Conservation (phyloP, 108 stramenopile genomes). For the Cylindrotheca fusiformis region DNA sequence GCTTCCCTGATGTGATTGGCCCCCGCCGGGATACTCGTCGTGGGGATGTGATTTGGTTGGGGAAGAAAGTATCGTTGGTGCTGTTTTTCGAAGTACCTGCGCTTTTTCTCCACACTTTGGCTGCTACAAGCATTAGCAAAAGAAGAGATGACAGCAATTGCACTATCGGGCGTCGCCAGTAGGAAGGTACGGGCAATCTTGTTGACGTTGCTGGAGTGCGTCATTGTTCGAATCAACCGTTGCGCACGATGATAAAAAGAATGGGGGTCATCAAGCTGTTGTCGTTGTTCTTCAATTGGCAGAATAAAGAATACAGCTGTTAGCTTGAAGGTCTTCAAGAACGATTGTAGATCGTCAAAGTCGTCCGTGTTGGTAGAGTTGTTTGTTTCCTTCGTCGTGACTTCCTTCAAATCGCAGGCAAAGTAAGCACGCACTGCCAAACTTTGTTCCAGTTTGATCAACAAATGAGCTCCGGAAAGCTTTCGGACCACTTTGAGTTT, state of each 20-base stretch:
- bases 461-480: constrained; percentile 20
- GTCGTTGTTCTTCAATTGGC: not conserved
- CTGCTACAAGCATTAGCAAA: not conserved
- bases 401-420: constrained; percentile 6
- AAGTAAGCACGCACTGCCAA: constrained; percentile 16
- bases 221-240: not conserved
- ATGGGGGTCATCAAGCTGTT: not conserved
- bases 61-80: not conserved
- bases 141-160: not conserved
- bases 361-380: not conserved
- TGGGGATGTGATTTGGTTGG: constrained; percentile 2
- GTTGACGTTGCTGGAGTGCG: not conserved
- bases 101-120: not conserved
- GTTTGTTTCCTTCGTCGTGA: not conserved
- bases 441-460: constrained; percentile 7
- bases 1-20: not conserved
- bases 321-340: constrained; percentile 1
- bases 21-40: not conserved
- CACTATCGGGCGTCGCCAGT: not conserved
- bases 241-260: not conserved
- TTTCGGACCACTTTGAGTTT: constrained; percentile 8
- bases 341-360: not conserved
- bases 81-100: not conserved
- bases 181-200: not conserved
- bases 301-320: constrained; percentile 12